These are phyloP conservation scores for Colletotrichum graminicola DNA, from an alignment of 2,329 filamentous ascomycete genomes.

Conservation along the genomic window DNA sequence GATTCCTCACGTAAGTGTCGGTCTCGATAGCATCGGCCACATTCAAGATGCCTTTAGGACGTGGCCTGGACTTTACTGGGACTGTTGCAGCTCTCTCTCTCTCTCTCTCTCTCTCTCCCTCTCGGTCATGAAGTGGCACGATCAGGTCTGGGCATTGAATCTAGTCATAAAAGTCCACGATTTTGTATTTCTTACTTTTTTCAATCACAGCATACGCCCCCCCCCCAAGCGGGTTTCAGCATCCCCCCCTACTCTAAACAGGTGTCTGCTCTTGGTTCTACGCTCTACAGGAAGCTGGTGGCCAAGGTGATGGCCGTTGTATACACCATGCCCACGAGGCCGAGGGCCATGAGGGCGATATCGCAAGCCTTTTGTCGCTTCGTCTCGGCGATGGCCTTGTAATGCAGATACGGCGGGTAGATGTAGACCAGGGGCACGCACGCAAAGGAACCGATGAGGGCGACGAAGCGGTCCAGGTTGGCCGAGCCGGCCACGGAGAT, in stretches of 20 bases:
- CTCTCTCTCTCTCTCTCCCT: too few species aligned
- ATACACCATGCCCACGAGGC: constrained; percentile 76
- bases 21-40: too few species aligned
- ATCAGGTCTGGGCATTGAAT: too few species aligned
- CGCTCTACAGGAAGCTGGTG: constrained; percentile 53
- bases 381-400: constrained; percentile 73
- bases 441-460: constrained; percentile 95
- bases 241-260: neutral
- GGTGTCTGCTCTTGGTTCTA: neutral
- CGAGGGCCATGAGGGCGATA: constrained; percentile 71
- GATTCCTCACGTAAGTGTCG: too few species aligned
- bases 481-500: constrained; percentile 74
- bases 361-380: constrained; percentile 69
- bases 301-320: constrained; percentile 73
- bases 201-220: neutral
- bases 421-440: constrained; percentile 96
- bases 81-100: too few species aligned
- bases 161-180: neutral
- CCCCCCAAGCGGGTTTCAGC: neutral
- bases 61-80: too few species aligned
- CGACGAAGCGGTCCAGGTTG: constrained; percentile 91
- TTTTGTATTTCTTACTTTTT: constrained; percentile 1
- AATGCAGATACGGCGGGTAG: constrained; percentile 79
- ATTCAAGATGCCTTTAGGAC: too few species aligned
- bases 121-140: too few species aligned